Percentiles rank a stretch among this genome's conserved stretches.
These are phyloP conservation scores for Neoarthrinium moseri DNA, from an alignment of 2,329 filamentous ascomycete species.

Conservation along the genomic window DNA sequence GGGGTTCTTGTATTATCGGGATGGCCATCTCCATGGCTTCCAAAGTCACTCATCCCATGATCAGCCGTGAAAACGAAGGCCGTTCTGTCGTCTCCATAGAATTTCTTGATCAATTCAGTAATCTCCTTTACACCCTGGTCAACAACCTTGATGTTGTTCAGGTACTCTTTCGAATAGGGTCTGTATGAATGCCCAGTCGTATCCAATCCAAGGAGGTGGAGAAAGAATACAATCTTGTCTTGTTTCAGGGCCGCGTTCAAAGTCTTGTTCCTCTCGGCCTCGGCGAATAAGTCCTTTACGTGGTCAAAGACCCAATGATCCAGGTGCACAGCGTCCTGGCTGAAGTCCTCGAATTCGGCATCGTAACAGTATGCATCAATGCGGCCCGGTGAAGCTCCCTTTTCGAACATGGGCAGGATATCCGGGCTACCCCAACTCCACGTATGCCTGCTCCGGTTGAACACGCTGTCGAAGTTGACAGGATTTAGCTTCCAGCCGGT, in stretches of 20 bases:
- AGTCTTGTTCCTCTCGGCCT: slow-evolving; percentile 75
- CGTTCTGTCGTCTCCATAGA: slow-evolving; percentile 82
- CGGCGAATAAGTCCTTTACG: slow-evolving; percentile 81
- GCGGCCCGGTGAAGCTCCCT: slow-evolving; percentile 82
- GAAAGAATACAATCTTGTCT: slow-evolving; percentile 90
- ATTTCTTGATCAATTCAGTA: slow-evolving; percentile 75
- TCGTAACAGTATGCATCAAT: slow-evolving; percentile 87
- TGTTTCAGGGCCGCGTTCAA: slow-evolving; percentile 71
- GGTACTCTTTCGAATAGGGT: slow-evolving; percentile 92
- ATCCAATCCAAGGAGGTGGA: slow-evolving; percentile 89
- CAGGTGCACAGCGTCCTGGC: slow-evolving; percentile 73
- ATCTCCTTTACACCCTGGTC: slow-evolving; percentile 88
- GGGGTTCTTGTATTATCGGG: slow-evolving; percentile 96
- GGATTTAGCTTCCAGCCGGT: slow-evolving; percentile 99
- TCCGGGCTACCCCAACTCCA: slow-evolving; percentile 99
- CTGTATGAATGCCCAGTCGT: slow-evolving; percentile 84
- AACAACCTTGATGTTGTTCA: slow-evolving; percentile 91
- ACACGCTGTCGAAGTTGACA: slow-evolving; percentile 97
- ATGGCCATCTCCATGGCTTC: slow-evolving; percentile 97
- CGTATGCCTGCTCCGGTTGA: slow-evolving; percentile 93
- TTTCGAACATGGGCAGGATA: slow-evolving; percentile 95
- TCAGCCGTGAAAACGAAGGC: slow-evolving; percentile 97
- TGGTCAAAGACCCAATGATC: slow-evolving; percentile 96
- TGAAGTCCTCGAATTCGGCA: slow-evolving; percentile 87
- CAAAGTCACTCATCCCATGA: slow-evolving; percentile 98